These are phyloP conservation scores for Uronychia binucleata DNA, from an alignment of 73 alveolate species.

Conservation along the genomic window DNA sequence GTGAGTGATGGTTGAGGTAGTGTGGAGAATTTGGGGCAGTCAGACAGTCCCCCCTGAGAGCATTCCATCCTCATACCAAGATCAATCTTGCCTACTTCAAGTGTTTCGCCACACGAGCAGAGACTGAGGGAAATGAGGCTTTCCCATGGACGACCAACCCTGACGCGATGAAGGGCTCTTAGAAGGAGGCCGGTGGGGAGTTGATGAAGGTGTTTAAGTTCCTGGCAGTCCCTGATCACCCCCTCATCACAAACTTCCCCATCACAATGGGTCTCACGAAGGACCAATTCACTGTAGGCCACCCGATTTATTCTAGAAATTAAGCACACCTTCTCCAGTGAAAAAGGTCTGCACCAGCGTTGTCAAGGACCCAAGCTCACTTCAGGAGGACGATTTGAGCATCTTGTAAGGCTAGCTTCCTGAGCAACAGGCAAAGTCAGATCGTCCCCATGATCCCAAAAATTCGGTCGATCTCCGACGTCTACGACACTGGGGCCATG, in stretches of 20 bases:
- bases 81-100: too few species aligned
- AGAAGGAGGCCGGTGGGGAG: too few species aligned
- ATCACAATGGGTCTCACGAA: slow-evolving; percentile 28
- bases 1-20: too few species aligned
- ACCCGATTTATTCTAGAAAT: neutral
- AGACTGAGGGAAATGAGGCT: neutral
- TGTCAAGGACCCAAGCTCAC: slow-evolving; percentile 1
- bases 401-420: neutral
- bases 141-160: slow-evolving; percentile 13
- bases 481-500: slow-evolving; percentile 50
- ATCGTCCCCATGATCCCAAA: slow-evolving; percentile 22
- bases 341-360: neutral
- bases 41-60: too few species aligned
- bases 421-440: neutral
- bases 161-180: too few species aligned
- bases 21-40: too few species aligned
- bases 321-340: neutral
- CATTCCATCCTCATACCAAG: too few species aligned
- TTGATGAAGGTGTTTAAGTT: neutral
- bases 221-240: slow-evolving; percentile 53
- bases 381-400: slow-evolving; percentile 28
- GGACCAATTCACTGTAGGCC: slow-evolving; percentile 18
- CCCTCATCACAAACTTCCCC: slow-evolving; percentile 41
- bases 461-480: slow-evolving; percentile 31
- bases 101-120: slow-evolving; percentile 3